A percentile compares a stretch with the other conserved stretches of the same genome.
Conservation (phyloP, 176 grass and related monocot genomes). For the Raddia distichophylla region DNA sequence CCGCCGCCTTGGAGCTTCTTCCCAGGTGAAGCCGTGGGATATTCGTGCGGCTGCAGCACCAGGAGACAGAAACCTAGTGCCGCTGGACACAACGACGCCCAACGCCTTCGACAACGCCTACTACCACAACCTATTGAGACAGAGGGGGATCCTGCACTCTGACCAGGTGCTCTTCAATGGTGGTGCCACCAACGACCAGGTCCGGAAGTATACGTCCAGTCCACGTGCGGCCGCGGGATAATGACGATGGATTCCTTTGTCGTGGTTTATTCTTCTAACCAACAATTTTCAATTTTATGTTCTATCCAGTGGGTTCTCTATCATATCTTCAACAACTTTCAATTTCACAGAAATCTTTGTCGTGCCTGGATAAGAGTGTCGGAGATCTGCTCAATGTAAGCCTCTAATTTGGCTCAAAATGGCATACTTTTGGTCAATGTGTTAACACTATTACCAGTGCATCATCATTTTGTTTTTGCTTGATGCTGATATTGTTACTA, state of each 20-base stretch:
- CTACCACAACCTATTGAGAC: no score
- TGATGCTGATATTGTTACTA: conserved; percentile 75
- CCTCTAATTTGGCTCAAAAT: conserved; percentile 34
- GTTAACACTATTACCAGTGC: conserved; percentile 14
- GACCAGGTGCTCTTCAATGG: no score
- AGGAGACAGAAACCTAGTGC: no score
- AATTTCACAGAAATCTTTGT: conserved; percentile 76
- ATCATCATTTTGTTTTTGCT: conserved; percentile 25
- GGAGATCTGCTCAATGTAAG: conserved; percentile 85
- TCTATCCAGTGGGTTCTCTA: conserved; percentile 77
- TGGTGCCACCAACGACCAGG: no score
- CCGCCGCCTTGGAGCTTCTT: no score
- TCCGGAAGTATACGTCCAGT: no score
- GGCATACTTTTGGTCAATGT: background rate
- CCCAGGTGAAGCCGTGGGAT: no score
- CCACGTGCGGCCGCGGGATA: background rate
- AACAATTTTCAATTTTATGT: conserved; percentile 16
- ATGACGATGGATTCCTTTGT: background rate
- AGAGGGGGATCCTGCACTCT: no score
- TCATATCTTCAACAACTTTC: conserved; percentile 81
- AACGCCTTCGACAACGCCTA: no score
- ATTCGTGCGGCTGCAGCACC: no score
- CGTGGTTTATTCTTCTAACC: conserved; percentile 7
- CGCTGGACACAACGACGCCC: no score
- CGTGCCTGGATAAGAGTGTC: conserved; percentile 70